These are phyloP conservation scores for Trametes villosa DNA, from an alignment of 768 basidiomycete species.

Conservation along the genomic window DNA sequence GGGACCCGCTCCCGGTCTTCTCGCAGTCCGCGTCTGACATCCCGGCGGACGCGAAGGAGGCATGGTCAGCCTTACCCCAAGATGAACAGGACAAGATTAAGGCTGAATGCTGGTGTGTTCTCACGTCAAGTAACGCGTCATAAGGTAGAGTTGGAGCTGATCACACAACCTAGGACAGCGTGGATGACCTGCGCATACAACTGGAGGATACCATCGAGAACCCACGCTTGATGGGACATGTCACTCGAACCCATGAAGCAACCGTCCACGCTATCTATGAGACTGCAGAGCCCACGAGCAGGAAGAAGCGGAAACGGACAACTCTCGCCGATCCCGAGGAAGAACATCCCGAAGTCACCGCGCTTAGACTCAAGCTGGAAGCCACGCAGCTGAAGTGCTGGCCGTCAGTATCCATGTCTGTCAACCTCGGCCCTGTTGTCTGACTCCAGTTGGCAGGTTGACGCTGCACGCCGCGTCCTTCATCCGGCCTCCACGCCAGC, in stretches of 20 bases:
- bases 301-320: conserved; percentile 44
- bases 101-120: conserved; percentile 42
- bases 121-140: background rate
- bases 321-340: conserved; percentile 41
- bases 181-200: conserved; percentile 52
- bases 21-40: conserved; percentile 3
- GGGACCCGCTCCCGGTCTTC: conserved; percentile 7
- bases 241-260: conserved; percentile 57
- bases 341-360: conserved; percentile 50
- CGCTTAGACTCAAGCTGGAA: conserved; percentile 57
- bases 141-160: background rate
- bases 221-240: conserved; percentile 60
- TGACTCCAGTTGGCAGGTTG: conserved; percentile 42
- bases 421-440: background rate
- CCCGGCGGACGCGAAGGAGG: conserved; percentile 4
- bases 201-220: conserved; percentile 55
- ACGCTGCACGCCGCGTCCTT: conserved; percentile 59
- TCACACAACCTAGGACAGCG: conserved; percentile 41
- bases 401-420: conserved; percentile 49
- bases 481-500: conserved; percentile 63
- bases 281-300: conserved; percentile 38
- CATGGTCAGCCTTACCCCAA: conserved; percentile 15
- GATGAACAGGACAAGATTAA: conserved; percentile 27
- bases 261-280: conserved; percentile 43
- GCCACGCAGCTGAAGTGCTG: conserved; percentile 58